Evolutionary conservation across 306 rosid species (phyloP).

Genomic region (Sesbania bispinosa): DNA sequence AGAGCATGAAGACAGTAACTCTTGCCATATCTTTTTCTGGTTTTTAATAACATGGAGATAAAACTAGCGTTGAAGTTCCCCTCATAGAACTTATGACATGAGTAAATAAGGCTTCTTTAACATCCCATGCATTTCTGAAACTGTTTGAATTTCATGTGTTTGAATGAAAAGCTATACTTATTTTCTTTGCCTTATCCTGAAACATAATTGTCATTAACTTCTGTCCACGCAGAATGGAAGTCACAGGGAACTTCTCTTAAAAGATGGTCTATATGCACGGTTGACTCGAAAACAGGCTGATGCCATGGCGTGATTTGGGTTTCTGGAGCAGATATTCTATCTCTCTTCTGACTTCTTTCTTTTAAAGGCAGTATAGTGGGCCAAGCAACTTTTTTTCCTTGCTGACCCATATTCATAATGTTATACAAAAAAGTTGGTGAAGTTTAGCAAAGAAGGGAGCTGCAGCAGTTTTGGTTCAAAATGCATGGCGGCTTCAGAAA

Average conservation of each 20-base stretch:
- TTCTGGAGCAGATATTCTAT: background rate
- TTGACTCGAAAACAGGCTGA: conserved; percentile 79
- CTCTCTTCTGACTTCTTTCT: conserved; percentile 15
- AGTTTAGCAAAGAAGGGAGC: conserved; percentile 20
- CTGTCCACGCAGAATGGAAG: conserved; percentile 58
- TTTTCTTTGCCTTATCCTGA: background rate
- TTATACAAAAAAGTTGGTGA: conserved; percentile 1
- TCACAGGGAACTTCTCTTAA: conserved; percentile 73
- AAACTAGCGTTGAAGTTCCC: background rate
- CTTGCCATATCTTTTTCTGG: background rate
- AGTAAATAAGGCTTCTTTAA: background rate
- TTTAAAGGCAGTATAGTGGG: conserved; percentile 29
- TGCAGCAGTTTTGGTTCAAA: conserved; percentile 22
- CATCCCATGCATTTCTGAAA: background rate
- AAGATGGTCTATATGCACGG: conserved; percentile 80
- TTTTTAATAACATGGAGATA: background rate
- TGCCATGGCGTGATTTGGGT: conserved; percentile 53
- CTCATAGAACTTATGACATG: background rate
- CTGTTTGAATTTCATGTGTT: conserved; percentile 16
- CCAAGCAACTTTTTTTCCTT: conserved; percentile 28
- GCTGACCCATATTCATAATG: conserved; percentile 35
- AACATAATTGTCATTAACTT: conserved; percentile 4
- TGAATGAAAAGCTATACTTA: conserved; percentile 12
- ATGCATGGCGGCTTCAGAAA: conserved; percentile 22
- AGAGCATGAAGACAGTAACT: conserved; percentile 17